Conservation (phyloP, 805 yeast genomes). For the Kluyveromyces nonfermentans region DNA sequence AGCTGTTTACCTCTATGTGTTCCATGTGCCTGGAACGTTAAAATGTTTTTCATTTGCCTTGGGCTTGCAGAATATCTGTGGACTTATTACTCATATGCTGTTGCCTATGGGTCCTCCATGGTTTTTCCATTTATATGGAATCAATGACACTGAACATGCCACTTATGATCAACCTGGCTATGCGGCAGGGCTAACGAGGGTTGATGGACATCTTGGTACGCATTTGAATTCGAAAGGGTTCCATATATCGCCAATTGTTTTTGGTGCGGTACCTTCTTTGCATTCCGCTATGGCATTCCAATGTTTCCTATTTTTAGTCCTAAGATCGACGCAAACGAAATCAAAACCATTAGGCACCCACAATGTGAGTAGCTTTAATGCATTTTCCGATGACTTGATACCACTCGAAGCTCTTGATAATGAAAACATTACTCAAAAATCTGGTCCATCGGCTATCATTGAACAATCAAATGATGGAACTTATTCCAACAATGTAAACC, state of each 20-base stretch:
- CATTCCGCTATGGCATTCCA: constrained; percentile 61
- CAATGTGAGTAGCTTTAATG: not conserved
- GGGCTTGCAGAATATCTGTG: constrained; percentile 52
- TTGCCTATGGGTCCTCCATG: constrained; percentile 73
- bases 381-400: not conserved
- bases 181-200: constrained; percentile 61
- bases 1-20: constrained; percentile 52
- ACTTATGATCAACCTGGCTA: constrained; percentile 56
- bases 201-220: constrained; percentile 54
- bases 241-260: constrained; percentile 59
- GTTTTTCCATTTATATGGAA: constrained; percentile 56
- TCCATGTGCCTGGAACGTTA: constrained; percentile 57
- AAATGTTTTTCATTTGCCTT: constrained; percentile 44
- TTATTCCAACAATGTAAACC: not conserved
- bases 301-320: constrained; percentile 35
- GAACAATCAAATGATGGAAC: not conserved
- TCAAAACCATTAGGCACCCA: constrained; percentile 4
- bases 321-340: constrained; percentile 22
- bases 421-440: not conserved
- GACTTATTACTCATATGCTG: constrained; percentile 49
- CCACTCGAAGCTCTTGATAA: not conserved
- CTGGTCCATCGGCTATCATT: not conserved
- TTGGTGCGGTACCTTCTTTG: constrained; percentile 55
- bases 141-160: constrained; percentile 38
- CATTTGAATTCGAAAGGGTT: constrained; percentile 52